Percentiles rank a stretch among this genome's conserved stretches.
Conservation (phyloP, 148 eudicot species). For the Rhododendron henanense region DNA sequence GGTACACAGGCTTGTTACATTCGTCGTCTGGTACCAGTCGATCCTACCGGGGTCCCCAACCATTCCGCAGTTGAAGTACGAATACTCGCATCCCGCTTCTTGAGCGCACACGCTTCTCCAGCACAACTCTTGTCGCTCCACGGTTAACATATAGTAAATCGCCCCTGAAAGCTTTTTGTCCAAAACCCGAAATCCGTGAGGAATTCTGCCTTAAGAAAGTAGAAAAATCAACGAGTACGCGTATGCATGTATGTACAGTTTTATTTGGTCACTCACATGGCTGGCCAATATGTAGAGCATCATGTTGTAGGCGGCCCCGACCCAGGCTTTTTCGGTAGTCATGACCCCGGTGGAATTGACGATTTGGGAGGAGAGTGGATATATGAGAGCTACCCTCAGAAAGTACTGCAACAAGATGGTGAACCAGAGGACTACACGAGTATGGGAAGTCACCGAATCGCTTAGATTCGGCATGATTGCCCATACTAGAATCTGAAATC, state of each 20-base stretch:
- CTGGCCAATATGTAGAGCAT: slow-evolving; percentile 63
- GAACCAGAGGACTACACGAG: slow-evolving; percentile 44
- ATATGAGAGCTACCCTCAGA: slow-evolving; percentile 45
- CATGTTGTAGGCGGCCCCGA: slow-evolving; percentile 68
- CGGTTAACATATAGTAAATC: slow-evolving; percentile 64
- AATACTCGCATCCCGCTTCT: slow-evolving; percentile 30
- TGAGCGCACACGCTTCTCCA: slow-evolving; percentile 51
- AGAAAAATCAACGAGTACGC: background rate
- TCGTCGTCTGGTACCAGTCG: slow-evolving; percentile 48
- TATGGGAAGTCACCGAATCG: slow-evolving; percentile 28
- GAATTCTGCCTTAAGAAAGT: background rate
- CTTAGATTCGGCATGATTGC: slow-evolving; percentile 45
- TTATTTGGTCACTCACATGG: slow-evolving; percentile 41
- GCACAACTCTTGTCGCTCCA: slow-evolving; percentile 69
- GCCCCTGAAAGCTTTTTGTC: slow-evolving; percentile 56
- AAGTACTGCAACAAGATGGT: slow-evolving; percentile 52
- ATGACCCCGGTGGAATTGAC: slow-evolving; percentile 60
- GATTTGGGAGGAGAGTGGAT: slow-evolving; percentile 54
- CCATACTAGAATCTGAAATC: slow-evolving; percentile 60
- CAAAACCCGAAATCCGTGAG: background rate
- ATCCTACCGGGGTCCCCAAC: slow-evolving; percentile 30
- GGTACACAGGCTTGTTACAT: slow-evolving; percentile 38
- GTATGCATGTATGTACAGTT: background rate
- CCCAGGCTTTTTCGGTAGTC: slow-evolving; percentile 62
- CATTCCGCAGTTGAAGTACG: slow-evolving; percentile 48